Conservation (phyloP, 2,329 filamentous ascomycete genomes). For the Thelonectria olida region DNA sequence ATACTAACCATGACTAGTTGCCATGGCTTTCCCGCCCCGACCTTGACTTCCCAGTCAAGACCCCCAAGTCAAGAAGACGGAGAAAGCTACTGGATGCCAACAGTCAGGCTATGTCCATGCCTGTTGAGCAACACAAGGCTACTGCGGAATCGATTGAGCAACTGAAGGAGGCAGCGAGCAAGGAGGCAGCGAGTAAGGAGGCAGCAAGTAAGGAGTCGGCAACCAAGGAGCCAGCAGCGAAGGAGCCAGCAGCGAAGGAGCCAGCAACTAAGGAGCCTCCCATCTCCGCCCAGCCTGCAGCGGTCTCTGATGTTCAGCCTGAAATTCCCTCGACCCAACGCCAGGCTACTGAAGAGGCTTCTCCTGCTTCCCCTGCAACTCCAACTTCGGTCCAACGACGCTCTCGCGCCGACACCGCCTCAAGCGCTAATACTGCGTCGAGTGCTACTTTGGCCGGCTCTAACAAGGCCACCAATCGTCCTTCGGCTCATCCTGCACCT, state of each 20-base stretch:
- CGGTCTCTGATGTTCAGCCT: conserved; percentile 27
- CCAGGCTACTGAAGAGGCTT: conserved; percentile 44
- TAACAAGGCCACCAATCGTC: conserved; percentile 42
- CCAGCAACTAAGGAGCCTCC: conserved; percentile 25
- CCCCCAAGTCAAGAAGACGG: conserved; percentile 50
- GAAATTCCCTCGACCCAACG: conserved; percentile 29
- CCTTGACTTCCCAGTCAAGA: conserved; percentile 57
- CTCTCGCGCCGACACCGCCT: conserved; percentile 37
- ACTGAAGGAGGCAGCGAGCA: conserved; percentile 27
- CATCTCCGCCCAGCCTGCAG: conserved; percentile 23
- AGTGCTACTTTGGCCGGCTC: conserved; percentile 36
- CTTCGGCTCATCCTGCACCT: conserved; percentile 52
- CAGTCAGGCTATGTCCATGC: conserved; percentile 53
- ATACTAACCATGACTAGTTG: conserved; percentile 50
- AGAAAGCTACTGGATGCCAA: conserved; percentile 53
- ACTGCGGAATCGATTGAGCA: conserved; percentile 36
- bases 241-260: no score
- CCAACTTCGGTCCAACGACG: conserved; percentile 40
- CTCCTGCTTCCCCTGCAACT: conserved; percentile 48
- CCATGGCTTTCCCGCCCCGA: conserved; percentile 67
- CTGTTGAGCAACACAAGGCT: conserved; percentile 50
- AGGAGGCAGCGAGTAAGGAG: conserved; percentile 26
- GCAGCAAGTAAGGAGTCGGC: conserved; percentile 24
- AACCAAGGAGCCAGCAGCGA: no score
- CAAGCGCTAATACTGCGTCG: conserved; percentile 31